A percentile compares a stretch with the other conserved stretches of the same genome.
Conservation (phyloP, 2,329 filamentous ascomycete species). For the Alternaria longipes region DNA sequence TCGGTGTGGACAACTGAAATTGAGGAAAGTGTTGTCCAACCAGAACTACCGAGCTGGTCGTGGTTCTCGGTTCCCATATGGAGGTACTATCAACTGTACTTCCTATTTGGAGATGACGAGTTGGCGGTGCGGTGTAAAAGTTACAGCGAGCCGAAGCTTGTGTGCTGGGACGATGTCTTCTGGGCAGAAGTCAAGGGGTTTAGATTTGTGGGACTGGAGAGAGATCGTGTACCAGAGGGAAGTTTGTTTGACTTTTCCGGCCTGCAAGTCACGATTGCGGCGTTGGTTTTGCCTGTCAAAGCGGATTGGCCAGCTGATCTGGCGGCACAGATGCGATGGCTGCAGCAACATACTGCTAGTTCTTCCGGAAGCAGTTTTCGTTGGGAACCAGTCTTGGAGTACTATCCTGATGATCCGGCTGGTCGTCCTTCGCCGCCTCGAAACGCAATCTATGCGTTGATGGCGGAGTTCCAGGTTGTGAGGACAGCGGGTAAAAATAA, state of each 20-base stretch:
- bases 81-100: background rate
- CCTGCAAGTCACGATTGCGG: background rate
- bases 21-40: background rate
- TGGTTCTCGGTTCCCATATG: conserved; percentile 17
- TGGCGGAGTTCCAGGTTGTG: conserved; percentile 13
- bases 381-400: conserved; percentile 6
- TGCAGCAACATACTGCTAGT: background rate
- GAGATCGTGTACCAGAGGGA: background rate
- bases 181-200: background rate
- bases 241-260: background rate
- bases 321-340: background rate
- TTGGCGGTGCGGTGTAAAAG: background rate
- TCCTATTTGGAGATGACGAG: conserved; percentile 7
- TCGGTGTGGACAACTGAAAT: background rate
- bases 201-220: background rate
- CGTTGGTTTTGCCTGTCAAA: background rate
- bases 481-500: background rate
- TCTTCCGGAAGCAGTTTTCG: background rate
- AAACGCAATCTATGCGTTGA: conserved; percentile 1
- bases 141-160: background rate
- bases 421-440: background rate
- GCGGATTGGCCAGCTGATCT: background rate
- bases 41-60: conserved; percentile 12
- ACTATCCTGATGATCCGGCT: conserved; percentile 8
- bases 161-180: conserved; percentile 8